A percentile compares a stretch with the other conserved stretches of the same genome.
Conservation (phyloP, 2,329 filamentous ascomycete species). For the Oidium heveae region DNA sequence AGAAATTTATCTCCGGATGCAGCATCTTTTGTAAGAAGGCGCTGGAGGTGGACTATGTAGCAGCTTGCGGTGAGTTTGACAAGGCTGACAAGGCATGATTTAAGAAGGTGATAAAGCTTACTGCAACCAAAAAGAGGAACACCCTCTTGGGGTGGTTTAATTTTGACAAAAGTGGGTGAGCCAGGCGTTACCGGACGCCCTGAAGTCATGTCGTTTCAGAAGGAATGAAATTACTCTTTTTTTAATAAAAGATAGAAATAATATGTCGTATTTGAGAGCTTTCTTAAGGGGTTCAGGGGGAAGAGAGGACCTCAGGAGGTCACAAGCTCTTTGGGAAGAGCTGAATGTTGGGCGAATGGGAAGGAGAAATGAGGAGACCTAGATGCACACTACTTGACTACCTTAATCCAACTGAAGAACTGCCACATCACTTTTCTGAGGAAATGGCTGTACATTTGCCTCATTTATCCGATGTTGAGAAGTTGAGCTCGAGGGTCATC, state of each 20-base stretch:
- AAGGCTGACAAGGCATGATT: constrained; percentile 4
- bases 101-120: constrained; percentile 15
- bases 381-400: neutral
- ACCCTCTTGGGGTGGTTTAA: constrained; percentile 32
- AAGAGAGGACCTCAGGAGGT: neutral
- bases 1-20: constrained; percentile 36
- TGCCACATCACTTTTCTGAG: neutral
- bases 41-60: constrained; percentile 41
- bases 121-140: constrained; percentile 38
- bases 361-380: neutral
- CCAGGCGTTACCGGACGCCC: constrained; percentile 9
- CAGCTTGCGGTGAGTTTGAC: constrained; percentile 2
- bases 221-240: neutral
- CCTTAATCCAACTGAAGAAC: neutral
- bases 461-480: constrained; percentile 42
- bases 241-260: neutral
- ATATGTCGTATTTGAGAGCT: neutral
- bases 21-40: constrained; percentile 33
- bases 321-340: neutral
- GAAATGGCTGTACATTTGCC: constrained; percentile 12
- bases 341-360: neutral
- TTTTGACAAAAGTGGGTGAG: constrained; percentile 17
- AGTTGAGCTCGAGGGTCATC: constrained; percentile 53
- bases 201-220: neutral
- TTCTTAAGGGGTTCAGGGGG: neutral